Conservation (phyloP, 352 stramenopile species). For the Phytophthora agathidicida region DNA sequence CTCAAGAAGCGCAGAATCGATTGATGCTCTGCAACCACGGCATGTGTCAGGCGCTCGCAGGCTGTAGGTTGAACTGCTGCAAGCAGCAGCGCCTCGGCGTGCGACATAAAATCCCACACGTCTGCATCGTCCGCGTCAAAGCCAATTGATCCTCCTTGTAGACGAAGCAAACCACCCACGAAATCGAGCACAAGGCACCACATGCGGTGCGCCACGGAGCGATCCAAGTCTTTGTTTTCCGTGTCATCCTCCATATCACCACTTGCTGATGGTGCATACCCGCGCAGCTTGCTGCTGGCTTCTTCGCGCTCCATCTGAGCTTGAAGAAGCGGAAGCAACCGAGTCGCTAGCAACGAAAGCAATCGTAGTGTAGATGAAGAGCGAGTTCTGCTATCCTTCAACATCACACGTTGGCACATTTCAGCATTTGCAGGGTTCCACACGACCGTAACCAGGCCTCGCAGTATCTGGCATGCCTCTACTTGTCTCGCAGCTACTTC, state of each 20-base stretch:
- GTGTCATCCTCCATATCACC: constrained; percentile 9
- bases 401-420: constrained; percentile 57
- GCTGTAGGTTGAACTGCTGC: constrained; percentile 35
- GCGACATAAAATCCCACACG: constrained; percentile 68
- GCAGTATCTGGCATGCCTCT: constrained; percentile 51
- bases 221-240: constrained; percentile 21
- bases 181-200: constrained; percentile 68
- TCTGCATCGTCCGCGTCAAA: constrained; percentile 16
- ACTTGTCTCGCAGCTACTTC: constrained; percentile 34
- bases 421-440: constrained; percentile 60
- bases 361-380: constrained; percentile 34
- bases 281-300: constrained; percentile 28
- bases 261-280: constrained; percentile 33
- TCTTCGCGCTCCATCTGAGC: constrained; percentile 52
- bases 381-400: constrained; percentile 15
- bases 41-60: constrained; percentile 43
- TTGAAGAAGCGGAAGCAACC: constrained; percentile 51
- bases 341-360: constrained; percentile 52
- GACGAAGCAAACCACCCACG: constrained; percentile 42
- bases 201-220: constrained; percentile 56
- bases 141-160: constrained; percentile 18
- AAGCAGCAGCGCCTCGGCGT: constrained; percentile 51
- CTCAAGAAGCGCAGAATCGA: constrained; percentile 49
- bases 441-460: constrained; percentile 52
- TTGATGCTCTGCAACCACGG: constrained; percentile 54